Evolutionary conservation across 1,284 basidiomycete species (phyloP).

Genomic region (Athelia psychrophila): DNA sequence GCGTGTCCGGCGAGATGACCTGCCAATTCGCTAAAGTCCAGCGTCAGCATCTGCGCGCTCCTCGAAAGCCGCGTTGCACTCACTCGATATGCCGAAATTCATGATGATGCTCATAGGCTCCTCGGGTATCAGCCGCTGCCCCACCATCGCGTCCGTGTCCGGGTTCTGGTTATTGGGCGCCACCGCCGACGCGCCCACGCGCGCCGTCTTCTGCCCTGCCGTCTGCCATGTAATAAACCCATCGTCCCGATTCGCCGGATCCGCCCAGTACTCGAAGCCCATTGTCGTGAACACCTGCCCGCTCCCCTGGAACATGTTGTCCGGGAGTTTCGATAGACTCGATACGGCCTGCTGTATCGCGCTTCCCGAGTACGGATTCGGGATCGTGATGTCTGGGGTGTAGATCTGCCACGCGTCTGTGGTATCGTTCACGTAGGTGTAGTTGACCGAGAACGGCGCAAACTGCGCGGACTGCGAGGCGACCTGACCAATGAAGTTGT

Average conservation of each 20-base stretch:
- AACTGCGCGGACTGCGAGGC: constrained; percentile 65
- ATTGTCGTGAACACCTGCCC: constrained; percentile 43
- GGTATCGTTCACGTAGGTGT: constrained; percentile 41
- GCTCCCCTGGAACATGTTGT: constrained; percentile 55
- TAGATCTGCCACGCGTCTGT: constrained; percentile 45
- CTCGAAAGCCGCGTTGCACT: background rate
- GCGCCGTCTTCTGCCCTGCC: constrained; percentile 48
- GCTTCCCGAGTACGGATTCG: constrained; percentile 57
- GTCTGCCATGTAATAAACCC: constrained; percentile 69
- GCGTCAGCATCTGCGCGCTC: background rate
- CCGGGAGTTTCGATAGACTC: constrained; percentile 44
- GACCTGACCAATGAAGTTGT: constrained; percentile 37
- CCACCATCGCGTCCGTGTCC: constrained; percentile 47
- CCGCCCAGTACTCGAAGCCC: constrained; percentile 68
- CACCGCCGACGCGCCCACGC: constrained; percentile 53
- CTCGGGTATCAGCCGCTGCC: constrained; percentile 64
- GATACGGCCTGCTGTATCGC: constrained; percentile 59
- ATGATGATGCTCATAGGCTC: constrained; percentile 72
- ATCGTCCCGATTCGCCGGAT: constrained; percentile 47
- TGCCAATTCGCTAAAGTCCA: constrained; percentile 55
- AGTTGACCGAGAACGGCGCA: constrained; percentile 63
- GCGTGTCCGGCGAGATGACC: constrained; percentile 41
- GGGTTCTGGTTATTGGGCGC: constrained; percentile 27
- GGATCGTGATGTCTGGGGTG: constrained; percentile 42
- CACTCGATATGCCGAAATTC: constrained; percentile 66